These are phyloP conservation scores for Scedosporium dehoogii DNA, from an alignment of 2,329 filamentous ascomycete species.

Conservation along the genomic window DNA sequence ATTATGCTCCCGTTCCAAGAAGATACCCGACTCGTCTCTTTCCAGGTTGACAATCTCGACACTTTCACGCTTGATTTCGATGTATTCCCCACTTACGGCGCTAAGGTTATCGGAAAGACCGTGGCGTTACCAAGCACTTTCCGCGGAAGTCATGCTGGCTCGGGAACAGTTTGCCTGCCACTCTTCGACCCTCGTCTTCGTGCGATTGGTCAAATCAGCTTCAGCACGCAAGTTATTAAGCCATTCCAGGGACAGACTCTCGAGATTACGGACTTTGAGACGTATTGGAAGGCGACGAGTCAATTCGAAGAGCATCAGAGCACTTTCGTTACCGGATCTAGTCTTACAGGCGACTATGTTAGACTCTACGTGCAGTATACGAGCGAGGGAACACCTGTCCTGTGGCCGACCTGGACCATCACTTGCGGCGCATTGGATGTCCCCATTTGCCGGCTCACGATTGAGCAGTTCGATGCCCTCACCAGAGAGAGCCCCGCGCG, in stretches of 20 bases:
- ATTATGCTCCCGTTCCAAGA: slow-evolving; percentile 93
- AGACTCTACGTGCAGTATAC: slow-evolving; percentile 88
- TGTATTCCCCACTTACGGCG: slow-evolving; percentile 93
- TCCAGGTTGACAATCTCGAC: slow-evolving; percentile 90
- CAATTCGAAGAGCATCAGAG: slow-evolving; percentile 72
- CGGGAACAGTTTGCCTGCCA: slow-evolving; percentile 73
- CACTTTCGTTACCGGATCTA: slow-evolving; percentile 87
- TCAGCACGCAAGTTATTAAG: slow-evolving; percentile 93
- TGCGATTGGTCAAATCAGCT: slow-evolving; percentile 87
- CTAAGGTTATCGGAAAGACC: slow-evolving; percentile 93
- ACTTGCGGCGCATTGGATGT: slow-evolving; percentile 68
- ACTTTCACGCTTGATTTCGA: slow-evolving; percentile 95
- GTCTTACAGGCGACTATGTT: slow-evolving; percentile 90
- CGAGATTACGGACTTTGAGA: slow-evolving; percentile 96
- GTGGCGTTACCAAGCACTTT: slow-evolving; percentile 86
- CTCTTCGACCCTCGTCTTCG: slow-evolving; percentile 86
- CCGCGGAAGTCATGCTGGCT: slow-evolving; percentile 62
- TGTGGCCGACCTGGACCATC: slow-evolving; percentile 80
- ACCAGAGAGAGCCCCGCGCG: slow-evolving; percentile 33
- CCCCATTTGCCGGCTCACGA: slow-evolving; percentile 68
- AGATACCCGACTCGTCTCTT: slow-evolving; percentile 85
- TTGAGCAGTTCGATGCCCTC: slow-evolving; percentile 56
- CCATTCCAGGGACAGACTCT: slow-evolving; percentile 86
- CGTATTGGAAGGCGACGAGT: slow-evolving; percentile 98
- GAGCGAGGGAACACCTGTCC: slow-evolving; percentile 72